Evolutionary conservation across 768 basidiomycete species (phyloP), one percentile per base, ranked within the genome.

Genomic region (Paxillus involutus): DNA sequence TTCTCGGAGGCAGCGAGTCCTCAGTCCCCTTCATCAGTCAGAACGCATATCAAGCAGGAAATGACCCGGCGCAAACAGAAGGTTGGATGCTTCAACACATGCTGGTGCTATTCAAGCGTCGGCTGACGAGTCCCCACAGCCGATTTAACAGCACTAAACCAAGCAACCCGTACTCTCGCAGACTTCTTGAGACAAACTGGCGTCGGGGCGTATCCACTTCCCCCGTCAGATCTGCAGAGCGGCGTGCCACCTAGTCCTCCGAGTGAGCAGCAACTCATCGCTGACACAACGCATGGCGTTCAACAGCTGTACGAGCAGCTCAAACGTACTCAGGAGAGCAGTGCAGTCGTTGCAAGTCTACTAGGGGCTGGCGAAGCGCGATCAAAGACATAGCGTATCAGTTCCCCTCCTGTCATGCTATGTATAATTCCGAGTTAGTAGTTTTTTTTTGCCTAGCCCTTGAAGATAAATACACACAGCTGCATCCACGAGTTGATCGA

Each of bases 161-260:
- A 83, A 58, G 71, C 75, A 14, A 57, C 86, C 1, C 70, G 75
- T 12, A 49, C 69, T 1, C 71, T 86, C 11, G 68, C 73, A 5
- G 78, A 84, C 10, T 56, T 78, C 32, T 70, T 88, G 56, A 75
- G 79, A 2, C 75, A 80, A 48, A 78, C 80, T 0, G 87, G 87
- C n/a, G 77, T 88, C 16, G 88, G 86, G 2, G 85, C 83, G 2
- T 75, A 86, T 44, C 86, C 87, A 1, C 58, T 84, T 10, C 66
- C 80, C 5, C 70, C 72, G 1, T 42, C 60, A 19, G 58, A 59
- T 39, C 19, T 33, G 51, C 39, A 50, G 12, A 53, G 59, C n/a
- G n/a, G n/a, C 37, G 57, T 41, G 30, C 47, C 53, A 39, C 39
- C 61, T 32, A 40, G 43, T 47, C 33, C 64, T 10, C 81, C 76